Evolutionary conservation across 2,329 filamentous ascomycete species (phyloP).

Genomic region (Phoma sp.): DNA sequence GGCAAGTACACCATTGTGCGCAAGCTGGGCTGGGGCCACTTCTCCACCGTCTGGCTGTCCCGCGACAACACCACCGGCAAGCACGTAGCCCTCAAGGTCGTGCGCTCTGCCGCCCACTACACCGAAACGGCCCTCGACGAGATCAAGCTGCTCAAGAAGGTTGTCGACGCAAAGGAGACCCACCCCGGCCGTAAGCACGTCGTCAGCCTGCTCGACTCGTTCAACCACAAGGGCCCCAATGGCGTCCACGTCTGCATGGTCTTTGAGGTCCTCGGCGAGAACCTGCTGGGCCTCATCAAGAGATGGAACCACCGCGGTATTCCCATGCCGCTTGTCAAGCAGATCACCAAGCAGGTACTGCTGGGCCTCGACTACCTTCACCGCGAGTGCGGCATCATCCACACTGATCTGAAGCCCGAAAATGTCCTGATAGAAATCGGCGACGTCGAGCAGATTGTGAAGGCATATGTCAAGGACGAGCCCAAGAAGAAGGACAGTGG

Average conservation of each 20-base stretch:
- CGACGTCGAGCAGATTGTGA: conserved; percentile 97
- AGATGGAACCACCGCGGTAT: conserved; percentile 98
- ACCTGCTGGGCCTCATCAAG: conserved; percentile 93
- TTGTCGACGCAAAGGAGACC: conserved; percentile 91
- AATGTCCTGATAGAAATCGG: conserved; percentile 99
- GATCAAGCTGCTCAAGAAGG: conserved; percentile 96
- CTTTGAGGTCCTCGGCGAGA: conserved; percentile 96
- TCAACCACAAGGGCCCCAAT: conserved; percentile 96
- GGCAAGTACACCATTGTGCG: conserved; percentile 95
- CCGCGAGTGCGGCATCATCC: conserved; percentile 97
- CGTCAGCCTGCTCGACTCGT: conserved; percentile 93
- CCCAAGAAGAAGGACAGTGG: conserved; percentile 69
- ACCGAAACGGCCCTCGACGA: conserved; percentile 98
- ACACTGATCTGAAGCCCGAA: conserved; percentile 96
- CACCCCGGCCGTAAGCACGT: conserved; percentile 95
- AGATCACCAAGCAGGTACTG: conserved; percentile 97
- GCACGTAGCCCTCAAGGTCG: conserved; percentile 97
- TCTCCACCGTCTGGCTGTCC: conserved; percentile 91
- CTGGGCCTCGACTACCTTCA: conserved; percentile 96
- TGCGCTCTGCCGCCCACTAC: conserved; percentile 96
- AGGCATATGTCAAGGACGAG: conserved; percentile 90
- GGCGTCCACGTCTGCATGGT: conserved; percentile 99
- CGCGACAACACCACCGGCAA: conserved; percentile 86
- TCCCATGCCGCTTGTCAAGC: conserved; percentile 94
- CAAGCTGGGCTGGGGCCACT: conserved; percentile 98